These are phyloP conservation scores for Grigorovia humatica DNA, from an alignment of 805 yeast genomes.

Conservation along the genomic window DNA sequence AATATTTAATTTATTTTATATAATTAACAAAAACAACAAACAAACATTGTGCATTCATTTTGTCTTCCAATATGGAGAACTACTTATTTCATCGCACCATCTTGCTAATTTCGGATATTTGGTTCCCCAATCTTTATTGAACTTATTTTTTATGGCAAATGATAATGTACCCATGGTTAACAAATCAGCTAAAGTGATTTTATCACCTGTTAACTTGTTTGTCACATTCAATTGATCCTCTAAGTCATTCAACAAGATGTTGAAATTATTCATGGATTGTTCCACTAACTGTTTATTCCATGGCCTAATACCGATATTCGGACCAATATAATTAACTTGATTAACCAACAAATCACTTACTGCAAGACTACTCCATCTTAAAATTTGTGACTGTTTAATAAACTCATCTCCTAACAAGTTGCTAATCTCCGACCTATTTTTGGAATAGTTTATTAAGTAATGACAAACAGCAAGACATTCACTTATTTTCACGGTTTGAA, in stretches of 20 bases:
- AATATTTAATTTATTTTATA: no score
- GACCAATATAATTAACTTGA: slow-evolving; percentile 41
- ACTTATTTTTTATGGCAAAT: slow-evolving; percentile 36
- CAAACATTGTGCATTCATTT: background rate
- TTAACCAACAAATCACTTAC: slow-evolving; percentile 52
- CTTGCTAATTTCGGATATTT: slow-evolving; percentile 43
- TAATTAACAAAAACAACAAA: no score
- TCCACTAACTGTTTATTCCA: slow-evolving; percentile 62
- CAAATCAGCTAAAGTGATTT: slow-evolving; percentile 31
- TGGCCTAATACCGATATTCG: slow-evolving; percentile 51
- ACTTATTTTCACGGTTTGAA: background rate
- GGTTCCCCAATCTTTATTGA: slow-evolving; percentile 53
- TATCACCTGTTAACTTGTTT: slow-evolving; percentile 51
- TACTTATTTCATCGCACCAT: slow-evolving; percentile 3
- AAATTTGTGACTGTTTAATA: slow-evolving; percentile 38
- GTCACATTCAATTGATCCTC: slow-evolving; percentile 41
- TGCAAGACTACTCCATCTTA: slow-evolving; percentile 67
- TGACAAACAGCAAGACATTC: slow-evolving; percentile 27
- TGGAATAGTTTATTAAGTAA: slow-evolving; percentile 33
- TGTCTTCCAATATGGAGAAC: slow-evolving; percentile 1
- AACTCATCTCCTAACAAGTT: slow-evolving; percentile 42
- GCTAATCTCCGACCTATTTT: slow-evolving; percentile 24
- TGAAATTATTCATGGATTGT: slow-evolving; percentile 31
- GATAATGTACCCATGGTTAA: slow-evolving; percentile 7
- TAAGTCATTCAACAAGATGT: slow-evolving; percentile 31